phyloP scores from a whole-genome alignment of 345 rosid genomes.

The Geranium rotundifolium region DNA sequence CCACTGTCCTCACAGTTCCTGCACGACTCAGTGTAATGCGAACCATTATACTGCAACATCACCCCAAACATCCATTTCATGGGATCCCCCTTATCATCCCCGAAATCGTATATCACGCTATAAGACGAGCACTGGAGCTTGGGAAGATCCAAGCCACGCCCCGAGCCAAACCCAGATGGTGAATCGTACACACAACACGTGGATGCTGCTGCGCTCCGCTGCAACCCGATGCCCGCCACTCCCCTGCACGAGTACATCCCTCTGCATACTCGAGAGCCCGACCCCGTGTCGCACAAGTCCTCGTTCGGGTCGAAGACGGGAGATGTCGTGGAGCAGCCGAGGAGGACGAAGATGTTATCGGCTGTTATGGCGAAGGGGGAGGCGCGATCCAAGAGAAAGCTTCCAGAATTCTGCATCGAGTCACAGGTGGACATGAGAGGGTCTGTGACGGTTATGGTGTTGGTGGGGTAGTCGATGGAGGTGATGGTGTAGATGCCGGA shows the following conservation, averaged over 20 bases:
- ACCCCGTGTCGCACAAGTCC: slow-evolving; percentile 43
- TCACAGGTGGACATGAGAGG: slow-evolving; percentile 60
- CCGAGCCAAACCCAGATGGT: slow-evolving; percentile 32
- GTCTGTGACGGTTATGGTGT: slow-evolving; percentile 28
- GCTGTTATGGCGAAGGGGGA: slow-evolving; percentile 43
- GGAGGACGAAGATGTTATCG: slow-evolving; percentile 41
- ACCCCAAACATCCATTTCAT: slow-evolving; percentile 53
- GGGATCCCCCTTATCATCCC: slow-evolving; percentile 48
- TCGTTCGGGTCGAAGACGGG: slow-evolving; percentile 45
- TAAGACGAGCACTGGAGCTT: slow-evolving; percentile 59
- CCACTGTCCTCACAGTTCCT: slow-evolving; percentile 52
- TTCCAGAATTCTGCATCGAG: slow-evolving; percentile 57
- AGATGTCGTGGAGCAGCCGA: slow-evolving; percentile 56
- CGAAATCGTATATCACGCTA: slow-evolving; percentile 40
- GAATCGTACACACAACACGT: slow-evolving; percentile 56
- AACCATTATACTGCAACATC: slow-evolving; percentile 38
- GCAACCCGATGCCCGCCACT: slow-evolving; percentile 45
- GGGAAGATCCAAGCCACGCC: slow-evolving; percentile 46
- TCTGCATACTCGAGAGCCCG: slow-evolving; percentile 44
- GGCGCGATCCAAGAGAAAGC: slow-evolving; percentile 41
- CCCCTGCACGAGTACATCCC: slow-evolving; percentile 61
- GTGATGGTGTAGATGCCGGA: slow-evolving; percentile 36
- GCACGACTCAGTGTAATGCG: slow-evolving; percentile 27
- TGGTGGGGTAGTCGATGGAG: slow-evolving; percentile 40
- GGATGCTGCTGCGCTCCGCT: slow-evolving; percentile 36